Base-by-base conservation (phyloP, 371 early-diverging fungal species). In the Mortierella sp. region DNA sequence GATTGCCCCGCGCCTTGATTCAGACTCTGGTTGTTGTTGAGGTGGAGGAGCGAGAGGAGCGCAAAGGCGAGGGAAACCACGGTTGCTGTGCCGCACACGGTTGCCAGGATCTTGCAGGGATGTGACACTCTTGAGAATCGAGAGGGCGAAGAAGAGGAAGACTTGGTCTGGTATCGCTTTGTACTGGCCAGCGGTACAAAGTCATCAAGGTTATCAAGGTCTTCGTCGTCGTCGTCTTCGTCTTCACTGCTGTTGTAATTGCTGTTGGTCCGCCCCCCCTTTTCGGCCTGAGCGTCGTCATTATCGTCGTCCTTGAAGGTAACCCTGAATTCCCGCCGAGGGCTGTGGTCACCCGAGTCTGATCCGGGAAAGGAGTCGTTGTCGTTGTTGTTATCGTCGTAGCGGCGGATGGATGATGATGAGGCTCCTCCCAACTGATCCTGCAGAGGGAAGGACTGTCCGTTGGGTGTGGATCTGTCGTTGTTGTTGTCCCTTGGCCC, bases 61-160 rank as follows among this genome's bases (percentile, higher is more conserved):
- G 78, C 85, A 69, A 84, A 80, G 6, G 79, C 85, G 1, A 84
- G 28, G 4, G 81, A 54, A 51, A 84, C 76, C 8, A 73, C 57
- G 37, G 54, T 72, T 34, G 85, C 81, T 16, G 76, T 69, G 24
- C 81, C 78, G 55, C 78, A 76, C 43, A 81, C 76, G 13, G 76
- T 78, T 21, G 78, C 81, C 19, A 84, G 54, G 73, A 84, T 75
- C 57, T 61, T 77, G 81, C 81, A 84, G 16, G 81, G 81, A 19
- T 78, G 78, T 40, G 78, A 71, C n/a, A 69, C 69, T 44, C 74
- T 48, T 44, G 81, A 72, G 28, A 19, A 46, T 9, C 55, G 57
- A 16, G 48, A 9, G 13, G 50, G 19, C 1, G 57, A 46, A 4
- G 69, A 46, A 4, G 69, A 13, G 8, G 26, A 57, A 10, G 70